Percentiles rank a stretch among this genome's conserved stretches.
Conservation (phyloP, 106 monocot species). For the Triglochin maritima region DNA sequence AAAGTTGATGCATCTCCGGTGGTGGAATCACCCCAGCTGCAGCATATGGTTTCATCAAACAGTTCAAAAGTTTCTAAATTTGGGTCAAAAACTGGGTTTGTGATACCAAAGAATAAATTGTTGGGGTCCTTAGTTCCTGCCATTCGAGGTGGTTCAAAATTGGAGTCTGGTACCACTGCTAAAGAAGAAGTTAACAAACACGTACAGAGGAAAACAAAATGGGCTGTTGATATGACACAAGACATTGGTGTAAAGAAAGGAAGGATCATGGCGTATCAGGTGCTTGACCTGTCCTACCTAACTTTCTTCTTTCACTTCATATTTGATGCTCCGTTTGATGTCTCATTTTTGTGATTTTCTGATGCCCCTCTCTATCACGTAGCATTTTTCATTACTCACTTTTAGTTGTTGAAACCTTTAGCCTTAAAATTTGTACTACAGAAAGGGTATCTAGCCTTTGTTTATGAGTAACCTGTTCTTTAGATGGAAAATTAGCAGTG, state of each 20-base stretch:
- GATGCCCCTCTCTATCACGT: background rate
- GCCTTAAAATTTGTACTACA: no score
- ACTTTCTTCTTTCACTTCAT: background rate
- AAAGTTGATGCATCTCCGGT: conserved; percentile 25
- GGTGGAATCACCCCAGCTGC: conserved; percentile 23
- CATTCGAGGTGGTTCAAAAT: conserved; percentile 43
- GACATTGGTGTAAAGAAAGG: conserved; percentile 74
- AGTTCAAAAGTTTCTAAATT: conserved; percentile 63
- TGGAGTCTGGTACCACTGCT: conserved; percentile 22
- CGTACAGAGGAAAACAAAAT: conserved; percentile 81
- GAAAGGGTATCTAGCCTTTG: no score
- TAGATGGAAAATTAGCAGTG: conserved; percentile 3
- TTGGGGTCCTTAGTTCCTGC: conserved; percentile 82
- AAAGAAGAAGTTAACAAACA: conserved; percentile 58
- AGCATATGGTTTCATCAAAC: conserved; percentile 22
- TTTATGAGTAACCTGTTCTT: background rate
- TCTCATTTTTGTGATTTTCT: background rate
- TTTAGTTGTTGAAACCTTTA: no score
- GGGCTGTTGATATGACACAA: conserved; percentile 66
- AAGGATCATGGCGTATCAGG: conserved; percentile 89
- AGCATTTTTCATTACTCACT: no score
- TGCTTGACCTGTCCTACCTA: conserved; percentile 5
- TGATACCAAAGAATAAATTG: conserved; percentile 94
- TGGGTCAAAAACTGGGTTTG: conserved; percentile 79
- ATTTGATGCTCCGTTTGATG: background rate